These are phyloP conservation scores for Yamadazyma nakazawae DNA, from an alignment of 805 yeast species.

Conservation along the genomic window DNA sequence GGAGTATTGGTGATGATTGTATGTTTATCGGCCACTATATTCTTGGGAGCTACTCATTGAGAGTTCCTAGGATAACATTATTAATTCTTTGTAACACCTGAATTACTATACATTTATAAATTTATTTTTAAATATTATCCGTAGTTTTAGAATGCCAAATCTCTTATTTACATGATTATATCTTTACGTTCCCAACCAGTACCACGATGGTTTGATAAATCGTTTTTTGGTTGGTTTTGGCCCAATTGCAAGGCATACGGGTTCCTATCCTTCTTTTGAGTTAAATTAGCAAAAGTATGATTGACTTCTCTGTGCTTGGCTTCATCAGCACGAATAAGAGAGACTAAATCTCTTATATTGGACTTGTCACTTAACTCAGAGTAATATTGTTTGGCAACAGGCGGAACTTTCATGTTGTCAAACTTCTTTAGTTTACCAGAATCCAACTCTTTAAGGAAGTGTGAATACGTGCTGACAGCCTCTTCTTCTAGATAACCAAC, in stretches of 20 bases:
- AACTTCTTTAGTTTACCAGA: slow-evolving; percentile 49
- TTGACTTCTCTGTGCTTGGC: slow-evolving; percentile 78
- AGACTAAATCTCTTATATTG: slow-evolving; percentile 56
- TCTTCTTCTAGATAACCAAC: slow-evolving; percentile 79
- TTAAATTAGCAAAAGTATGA: slow-evolving; percentile 68
- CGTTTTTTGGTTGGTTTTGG: slow-evolving; percentile 38
- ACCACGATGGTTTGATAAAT: slow-evolving; percentile 27
- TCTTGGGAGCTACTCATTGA: slow-evolving; percentile 25
- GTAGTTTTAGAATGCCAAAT: background rate
- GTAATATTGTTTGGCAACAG: slow-evolving; percentile 65
- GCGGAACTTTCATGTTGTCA: slow-evolving; percentile 45
- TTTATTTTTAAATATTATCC: background rate
- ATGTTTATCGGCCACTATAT: slow-evolving; percentile 49
- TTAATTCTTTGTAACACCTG: background rate
- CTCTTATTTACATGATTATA: slow-evolving; percentile 21
- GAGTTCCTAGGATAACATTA: background rate
- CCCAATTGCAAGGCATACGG: slow-evolving; percentile 56
- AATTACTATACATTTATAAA: background rate
- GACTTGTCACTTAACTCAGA: slow-evolving; percentile 47
- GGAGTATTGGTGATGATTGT: slow-evolving; percentile 54
- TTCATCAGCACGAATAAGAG: slow-evolving; percentile 69
- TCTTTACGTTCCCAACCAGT: slow-evolving; percentile 43
- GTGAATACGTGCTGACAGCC: slow-evolving; percentile 66
- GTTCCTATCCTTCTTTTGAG: slow-evolving; percentile 54
- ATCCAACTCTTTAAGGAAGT: slow-evolving; percentile 53